These are phyloP conservation scores for Leucocoprinus sp. DNA, from an alignment of 768 basidiomycete species.

Conservation along the genomic window DNA sequence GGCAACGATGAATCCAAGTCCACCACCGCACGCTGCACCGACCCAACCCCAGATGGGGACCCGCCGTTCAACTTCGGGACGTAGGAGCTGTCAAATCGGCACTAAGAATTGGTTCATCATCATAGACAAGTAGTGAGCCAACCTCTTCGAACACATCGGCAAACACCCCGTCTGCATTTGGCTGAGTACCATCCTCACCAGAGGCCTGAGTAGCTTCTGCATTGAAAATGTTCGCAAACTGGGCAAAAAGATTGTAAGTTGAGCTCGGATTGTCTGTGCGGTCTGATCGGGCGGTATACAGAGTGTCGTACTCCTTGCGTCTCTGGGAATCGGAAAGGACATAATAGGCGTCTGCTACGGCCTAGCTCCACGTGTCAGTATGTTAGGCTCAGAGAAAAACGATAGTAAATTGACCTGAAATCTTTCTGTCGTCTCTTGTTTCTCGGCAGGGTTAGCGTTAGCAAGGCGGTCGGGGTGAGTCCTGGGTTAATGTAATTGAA, in stretches of 20 bases:
- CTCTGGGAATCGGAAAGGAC: constrained; percentile 76
- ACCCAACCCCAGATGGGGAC: constrained; percentile 71
- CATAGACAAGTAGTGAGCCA: constrained; percentile 12
- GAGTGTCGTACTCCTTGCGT: constrained; percentile 61
- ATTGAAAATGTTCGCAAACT: constrained; percentile 69
- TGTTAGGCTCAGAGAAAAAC: neutral
- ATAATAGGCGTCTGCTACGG: constrained; percentile 91
- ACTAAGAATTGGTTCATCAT: neutral
- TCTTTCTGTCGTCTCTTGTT: constrained; percentile 66
- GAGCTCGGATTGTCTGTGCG: constrained; percentile 56
- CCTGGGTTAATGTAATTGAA: constrained; percentile 29
- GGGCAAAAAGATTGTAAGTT: constrained; percentile 66
- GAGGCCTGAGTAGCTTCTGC: constrained; percentile 25
- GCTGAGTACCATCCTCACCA: constrained; percentile 34
- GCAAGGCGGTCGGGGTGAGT: constrained; percentile 84
- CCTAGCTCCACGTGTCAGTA: constrained; percentile 30
- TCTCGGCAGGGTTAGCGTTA: constrained; percentile 65
- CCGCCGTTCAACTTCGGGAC: constrained; percentile 71
- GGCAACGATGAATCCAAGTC: constrained; percentile 53
- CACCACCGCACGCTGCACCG: constrained; percentile 67
- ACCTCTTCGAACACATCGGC: constrained; percentile 92
- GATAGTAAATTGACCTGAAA: constrained; percentile 54
- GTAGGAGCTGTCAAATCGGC: constrained; percentile 43
- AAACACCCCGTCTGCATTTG: constrained; percentile 77
- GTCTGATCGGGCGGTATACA: constrained; percentile 53